Conservation (phyloP, 2,329 filamentous ascomycete species). For the Drechslerella coelobrocha region DNA sequence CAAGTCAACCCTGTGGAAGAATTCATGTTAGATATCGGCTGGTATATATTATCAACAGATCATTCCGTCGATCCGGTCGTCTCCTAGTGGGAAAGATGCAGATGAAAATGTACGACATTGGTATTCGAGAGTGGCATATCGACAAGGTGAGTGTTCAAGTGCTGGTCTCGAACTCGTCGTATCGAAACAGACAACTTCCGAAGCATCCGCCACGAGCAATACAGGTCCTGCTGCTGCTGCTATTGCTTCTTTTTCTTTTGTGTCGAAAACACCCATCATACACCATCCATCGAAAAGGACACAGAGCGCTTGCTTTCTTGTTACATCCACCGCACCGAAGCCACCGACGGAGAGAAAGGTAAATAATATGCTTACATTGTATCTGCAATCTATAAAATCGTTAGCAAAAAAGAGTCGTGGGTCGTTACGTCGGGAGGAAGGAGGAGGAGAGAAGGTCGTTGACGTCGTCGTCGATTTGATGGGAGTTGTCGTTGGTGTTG, state of each 20-base stretch:
- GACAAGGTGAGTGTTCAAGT: conserved; percentile 3
- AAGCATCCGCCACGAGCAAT: no score
- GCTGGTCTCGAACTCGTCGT: neutral
- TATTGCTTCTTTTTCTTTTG: no score
- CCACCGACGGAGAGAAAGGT: neutral
- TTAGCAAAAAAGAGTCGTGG: neutral
- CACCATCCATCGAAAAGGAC: no score
- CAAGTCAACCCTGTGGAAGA: conserved; percentile 86
- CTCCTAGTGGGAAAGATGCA: no score
- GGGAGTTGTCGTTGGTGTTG: no score
- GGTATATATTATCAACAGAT: neutral
- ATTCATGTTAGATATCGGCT: conserved; percentile 16
- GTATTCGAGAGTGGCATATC: no score
- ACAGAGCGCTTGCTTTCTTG: no score
- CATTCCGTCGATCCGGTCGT: neutral
- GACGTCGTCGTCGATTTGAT: no score
- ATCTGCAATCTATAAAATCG: neutral
- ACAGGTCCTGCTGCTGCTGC: no score
- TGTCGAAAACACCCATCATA: no score
- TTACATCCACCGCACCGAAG: neutral
- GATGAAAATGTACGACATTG: no score
- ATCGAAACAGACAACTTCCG: neutral
- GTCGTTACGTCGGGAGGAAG: neutral
- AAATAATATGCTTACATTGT: neutral
- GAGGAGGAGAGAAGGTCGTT: neutral